Evolutionary conservation across 495 filamentous ascomycete species (phyloP).

Genomic region (Sphaerosporella brunnea): DNA sequence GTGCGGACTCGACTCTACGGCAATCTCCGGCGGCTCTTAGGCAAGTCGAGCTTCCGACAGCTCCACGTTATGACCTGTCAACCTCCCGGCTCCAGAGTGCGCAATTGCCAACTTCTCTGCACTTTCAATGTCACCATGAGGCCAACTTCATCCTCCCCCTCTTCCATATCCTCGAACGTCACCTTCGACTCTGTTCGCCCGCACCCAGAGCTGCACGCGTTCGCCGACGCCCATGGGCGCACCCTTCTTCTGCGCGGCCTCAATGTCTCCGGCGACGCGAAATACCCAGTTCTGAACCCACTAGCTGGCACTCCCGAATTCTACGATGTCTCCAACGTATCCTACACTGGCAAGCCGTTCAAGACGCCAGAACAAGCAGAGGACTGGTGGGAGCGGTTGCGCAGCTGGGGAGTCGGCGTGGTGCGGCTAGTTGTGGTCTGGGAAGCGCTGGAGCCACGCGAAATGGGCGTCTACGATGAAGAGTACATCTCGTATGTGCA

Average conservation of each 20-base stretch:
- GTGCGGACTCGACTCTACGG: no score
- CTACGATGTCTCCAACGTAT: slow-evolving; percentile 40
- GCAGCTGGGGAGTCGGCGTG: slow-evolving; percentile 52
- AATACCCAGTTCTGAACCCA: slow-evolving; percentile 28
- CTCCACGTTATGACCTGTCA: no score
- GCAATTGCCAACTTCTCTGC: background rate
- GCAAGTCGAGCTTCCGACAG: no score
- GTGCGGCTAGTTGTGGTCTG: slow-evolving; percentile 58
- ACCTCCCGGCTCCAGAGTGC: no score
- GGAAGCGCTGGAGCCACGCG: slow-evolving; percentile 52
- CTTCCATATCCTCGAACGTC: background rate
- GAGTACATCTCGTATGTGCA: slow-evolving; percentile 53
- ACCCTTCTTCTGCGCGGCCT: slow-evolving; percentile 44
- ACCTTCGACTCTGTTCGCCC: slow-evolving; percentile 1
- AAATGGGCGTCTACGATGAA: slow-evolving; percentile 40
- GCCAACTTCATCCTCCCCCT: background rate
- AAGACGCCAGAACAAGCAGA: slow-evolving; percentile 40
- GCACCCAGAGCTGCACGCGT: slow-evolving; percentile 13
- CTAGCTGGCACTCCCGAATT: slow-evolving; percentile 33
- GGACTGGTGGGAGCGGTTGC: slow-evolving; percentile 43
- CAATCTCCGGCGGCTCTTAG: no score
- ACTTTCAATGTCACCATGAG: background rate
- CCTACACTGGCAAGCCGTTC: slow-evolving; percentile 50
- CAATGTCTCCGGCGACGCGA: slow-evolving; percentile 47
- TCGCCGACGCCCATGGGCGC: slow-evolving; percentile 34